Conservation (phyloP, 1,284 basidiomycete genomes). For the Singerocomus rubriflavus region DNA sequence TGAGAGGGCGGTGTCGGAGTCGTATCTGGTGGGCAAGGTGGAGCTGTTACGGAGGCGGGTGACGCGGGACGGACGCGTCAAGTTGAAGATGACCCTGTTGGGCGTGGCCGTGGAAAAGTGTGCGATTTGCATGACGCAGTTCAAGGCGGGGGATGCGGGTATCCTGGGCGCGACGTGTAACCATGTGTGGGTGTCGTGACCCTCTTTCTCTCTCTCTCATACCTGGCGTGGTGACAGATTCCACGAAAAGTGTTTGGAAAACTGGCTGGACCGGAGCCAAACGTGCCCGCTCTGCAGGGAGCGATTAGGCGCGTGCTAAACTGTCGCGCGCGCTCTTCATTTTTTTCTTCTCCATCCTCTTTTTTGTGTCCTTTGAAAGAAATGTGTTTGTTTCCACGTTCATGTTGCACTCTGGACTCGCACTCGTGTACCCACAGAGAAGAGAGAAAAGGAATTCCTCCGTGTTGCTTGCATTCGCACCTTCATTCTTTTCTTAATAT, state of each 20-base stretch:
- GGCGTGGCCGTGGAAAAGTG: constrained; percentile 76
- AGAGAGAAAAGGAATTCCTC: too few species aligned
- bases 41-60: constrained; percentile 64
- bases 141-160: constrained; percentile 57
- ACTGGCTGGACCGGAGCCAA: constrained; percentile 50
- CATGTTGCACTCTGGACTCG: constrained; percentile 19
- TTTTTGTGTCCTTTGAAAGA: too few species aligned
- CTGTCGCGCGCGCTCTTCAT: too few species aligned
- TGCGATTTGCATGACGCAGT: constrained; percentile 76
- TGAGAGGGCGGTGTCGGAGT: not conserved
- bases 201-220: too few species aligned
- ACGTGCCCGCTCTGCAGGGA: constrained; percentile 57
- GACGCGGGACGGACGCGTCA: constrained; percentile 69
- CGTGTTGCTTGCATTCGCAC: constrained; percentile 16
- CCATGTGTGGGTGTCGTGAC: constrained; percentile 52
- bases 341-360: not conserved
- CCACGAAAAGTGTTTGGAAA: constrained; percentile 55
- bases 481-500: constrained; percentile 29
- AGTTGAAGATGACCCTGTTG: constrained; percentile 72
- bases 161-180: constrained; percentile 64
- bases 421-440: too few species aligned
- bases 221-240: too few species aligned
- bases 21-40: constrained; percentile 57
- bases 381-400: too few species aligned
- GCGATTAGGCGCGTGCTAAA: constrained; percentile 28